phyloP scores from a whole-genome alignment of 108 stramenopile genomes.

The Pseudonitzschia delicatissima region DNA sequence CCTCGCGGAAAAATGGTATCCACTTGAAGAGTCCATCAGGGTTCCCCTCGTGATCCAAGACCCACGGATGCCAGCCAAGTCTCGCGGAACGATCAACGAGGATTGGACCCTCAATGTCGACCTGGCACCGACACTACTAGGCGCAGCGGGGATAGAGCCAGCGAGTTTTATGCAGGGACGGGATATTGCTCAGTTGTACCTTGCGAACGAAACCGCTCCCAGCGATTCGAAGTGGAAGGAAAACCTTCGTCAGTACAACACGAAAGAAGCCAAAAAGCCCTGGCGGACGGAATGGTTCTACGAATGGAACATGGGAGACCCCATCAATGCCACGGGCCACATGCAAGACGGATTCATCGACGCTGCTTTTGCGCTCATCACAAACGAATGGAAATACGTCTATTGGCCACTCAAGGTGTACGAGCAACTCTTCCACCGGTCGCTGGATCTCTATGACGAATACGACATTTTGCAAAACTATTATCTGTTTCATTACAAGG shows the following conservation, averaged over 20 bases:
- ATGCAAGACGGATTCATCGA: conserved; percentile 43
- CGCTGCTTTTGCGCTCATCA: conserved; percentile 71
- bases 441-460: conserved; percentile 71
- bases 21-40: conserved; percentile 73
- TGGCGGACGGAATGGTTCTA: conserved; percentile 84
- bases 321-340: conserved; percentile 31
- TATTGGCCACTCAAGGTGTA: conserved; percentile 74
- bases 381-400: conserved; percentile 74
- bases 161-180: conserved; percentile 69
- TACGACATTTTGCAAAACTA: conserved; percentile 40
- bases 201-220: not conserved
- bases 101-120: conserved; percentile 77
- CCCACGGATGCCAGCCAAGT: conserved; percentile 59
- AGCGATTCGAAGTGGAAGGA: not conserved
- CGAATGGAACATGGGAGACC: conserved; percentile 53
- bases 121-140: conserved; percentile 74
- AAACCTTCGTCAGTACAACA: not conserved
- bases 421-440: conserved; percentile 75
- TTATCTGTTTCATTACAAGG: not conserved
- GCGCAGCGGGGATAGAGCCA: conserved; percentile 52
- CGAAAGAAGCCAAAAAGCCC: not conserved
- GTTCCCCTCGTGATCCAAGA: conserved; percentile 78
- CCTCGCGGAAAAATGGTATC: conserved; percentile 64
- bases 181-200: conserved; percentile 69
- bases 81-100: conserved; percentile 50